Base-by-base conservation (phyloP, 208 protist species). In the Wallacemonas sp. region DNA sequence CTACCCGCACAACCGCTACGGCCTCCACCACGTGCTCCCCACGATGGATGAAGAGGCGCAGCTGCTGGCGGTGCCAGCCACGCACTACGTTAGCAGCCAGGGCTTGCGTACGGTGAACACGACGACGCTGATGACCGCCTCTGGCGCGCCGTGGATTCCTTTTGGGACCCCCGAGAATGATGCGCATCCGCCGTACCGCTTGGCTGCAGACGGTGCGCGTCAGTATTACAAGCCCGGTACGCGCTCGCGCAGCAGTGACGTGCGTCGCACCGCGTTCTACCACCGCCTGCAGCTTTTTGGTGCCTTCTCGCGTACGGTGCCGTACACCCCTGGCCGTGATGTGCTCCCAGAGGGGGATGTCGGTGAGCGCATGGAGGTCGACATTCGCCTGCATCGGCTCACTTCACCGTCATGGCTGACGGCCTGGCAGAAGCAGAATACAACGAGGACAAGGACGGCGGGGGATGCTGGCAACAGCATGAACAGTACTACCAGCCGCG, bases 81-180 rank as follows among this genome's bases (percentile, higher is more conserved):
- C 56, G 12, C 33, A 51, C 34, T 36, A 21, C 28, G 38, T 83
- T 31, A 68, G 69, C 22, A 45, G 17, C 22, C 19, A 22, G 24
- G 72, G 68, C n/a, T 38, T 83, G 47, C 68, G 77, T 44, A 72
- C 79, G 19, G 60, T 61, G 34, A 79, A 83, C 49, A 41, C 68
- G 47, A 54, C 60, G 1, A 60, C 49, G 26, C 61, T 75, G 49
- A 26, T 59, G 22, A 17, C 8, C n/a, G 6, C 1, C 30, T 42
- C 33, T 22, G 6, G 17, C 26, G 41, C 51, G 6, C 15, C 9
- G 4, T 58, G 28, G 51, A 21, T 19, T 21, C 51, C 51, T 19
- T 58, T 58, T 22, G 51, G 51, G 4, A 26, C 9, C 14, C 14
- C 9, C 30, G 5, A 4, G 9, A n/a, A 19, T 3, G 14, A 9